Evolutionary conservation across 371 early-diverging fungal genomes (phyloP).

Genomic region (Mortierella sp.): DNA sequence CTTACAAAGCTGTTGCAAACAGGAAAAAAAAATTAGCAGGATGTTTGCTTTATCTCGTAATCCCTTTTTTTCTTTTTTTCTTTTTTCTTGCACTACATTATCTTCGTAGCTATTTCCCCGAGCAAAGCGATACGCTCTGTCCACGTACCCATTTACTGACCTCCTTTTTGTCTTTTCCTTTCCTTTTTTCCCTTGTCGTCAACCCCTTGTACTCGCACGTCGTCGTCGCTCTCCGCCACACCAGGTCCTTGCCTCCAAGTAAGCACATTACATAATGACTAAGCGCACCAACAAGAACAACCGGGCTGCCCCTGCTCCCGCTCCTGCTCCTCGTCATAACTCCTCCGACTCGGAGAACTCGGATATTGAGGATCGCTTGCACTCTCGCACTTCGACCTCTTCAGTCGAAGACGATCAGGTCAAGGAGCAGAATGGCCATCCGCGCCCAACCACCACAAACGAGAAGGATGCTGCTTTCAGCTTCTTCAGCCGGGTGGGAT

Average conservation of each 20-base stretch:
- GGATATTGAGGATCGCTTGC: conserved; percentile 31
- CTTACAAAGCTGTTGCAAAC: conserved; percentile 3
- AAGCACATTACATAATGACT: conserved; percentile 30
- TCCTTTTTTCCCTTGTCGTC: background rate
- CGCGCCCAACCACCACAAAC: conserved; percentile 3
- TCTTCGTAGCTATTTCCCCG: no score
- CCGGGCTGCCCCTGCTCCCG: background rate
- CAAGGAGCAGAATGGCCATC: conserved; percentile 31
- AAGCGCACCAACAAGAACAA: conserved; percentile 14
- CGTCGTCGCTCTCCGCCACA: background rate
- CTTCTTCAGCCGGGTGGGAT: conserved; percentile 63
- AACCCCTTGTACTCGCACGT: background rate
- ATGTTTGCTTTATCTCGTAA: no score
- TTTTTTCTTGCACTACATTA: no score
- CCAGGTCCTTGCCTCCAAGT: conserved; percentile 1
- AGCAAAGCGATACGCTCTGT: background rate
- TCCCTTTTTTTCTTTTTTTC: background rate
- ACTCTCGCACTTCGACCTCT: conserved; percentile 48
- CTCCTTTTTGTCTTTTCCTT: background rate
- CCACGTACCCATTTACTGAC: background rate
- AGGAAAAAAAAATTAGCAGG: background rate
- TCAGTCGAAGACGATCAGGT: conserved; percentile 47
- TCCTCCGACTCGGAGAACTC: conserved; percentile 49
- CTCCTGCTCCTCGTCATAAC: conserved; percentile 12
- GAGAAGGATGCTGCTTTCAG: conserved; percentile 6